Evolutionary conservation across 352 stramenopile species (phyloP).

Genomic region (Phytophthora constricta): DNA sequence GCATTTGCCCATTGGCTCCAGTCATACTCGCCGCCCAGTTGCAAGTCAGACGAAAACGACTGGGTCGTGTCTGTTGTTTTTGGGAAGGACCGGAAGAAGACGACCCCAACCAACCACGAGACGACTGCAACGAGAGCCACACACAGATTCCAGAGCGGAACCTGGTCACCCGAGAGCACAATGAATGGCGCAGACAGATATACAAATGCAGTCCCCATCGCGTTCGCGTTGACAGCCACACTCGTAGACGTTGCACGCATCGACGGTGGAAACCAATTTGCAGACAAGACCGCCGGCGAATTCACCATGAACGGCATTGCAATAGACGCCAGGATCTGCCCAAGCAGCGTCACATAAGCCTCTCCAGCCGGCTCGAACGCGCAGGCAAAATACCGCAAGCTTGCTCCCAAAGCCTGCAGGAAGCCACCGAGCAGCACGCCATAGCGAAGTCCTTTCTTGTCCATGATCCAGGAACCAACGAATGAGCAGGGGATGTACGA

Average conservation of each 20-base stretch:
- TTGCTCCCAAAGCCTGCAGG: conserved; percentile 59
- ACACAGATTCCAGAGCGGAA: conserved; percentile 55
- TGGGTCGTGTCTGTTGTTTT: conserved; percentile 38
- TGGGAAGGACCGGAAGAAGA: conserved; percentile 60
- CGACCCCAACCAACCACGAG: conserved; percentile 22
- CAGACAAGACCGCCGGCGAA: conserved; percentile 71
- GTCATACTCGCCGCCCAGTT: conserved; percentile 74
- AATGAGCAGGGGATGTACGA: conserved; percentile 85
- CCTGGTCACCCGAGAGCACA: conserved; percentile 38
- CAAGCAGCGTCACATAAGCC: conserved; percentile 52
- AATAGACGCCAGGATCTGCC: conserved; percentile 67
- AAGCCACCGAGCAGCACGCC: conserved; percentile 65
- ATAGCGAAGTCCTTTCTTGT: conserved; percentile 72
- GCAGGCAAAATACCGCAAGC: conserved; percentile 53
- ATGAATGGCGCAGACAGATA: conserved; percentile 64
- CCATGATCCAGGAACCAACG: conserved; percentile 82
- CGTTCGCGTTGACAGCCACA: conserved; percentile 79
- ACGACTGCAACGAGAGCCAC: conserved; percentile 41
- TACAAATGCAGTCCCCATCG: conserved; percentile 68
- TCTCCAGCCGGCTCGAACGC: conserved; percentile 34
- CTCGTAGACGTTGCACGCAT: conserved; percentile 73
- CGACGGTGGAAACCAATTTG: conserved; percentile 76
- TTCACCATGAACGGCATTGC: conserved; percentile 91
- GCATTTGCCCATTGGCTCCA: conserved; percentile 73
- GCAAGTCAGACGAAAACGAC: conserved; percentile 60